A percentile compares a stretch with the other conserved stretches of the same genome.
These are phyloP conservation scores for Penicillium desertorum DNA, from an alignment of 495 filamentous ascomycete species.

Conservation along the genomic window DNA sequence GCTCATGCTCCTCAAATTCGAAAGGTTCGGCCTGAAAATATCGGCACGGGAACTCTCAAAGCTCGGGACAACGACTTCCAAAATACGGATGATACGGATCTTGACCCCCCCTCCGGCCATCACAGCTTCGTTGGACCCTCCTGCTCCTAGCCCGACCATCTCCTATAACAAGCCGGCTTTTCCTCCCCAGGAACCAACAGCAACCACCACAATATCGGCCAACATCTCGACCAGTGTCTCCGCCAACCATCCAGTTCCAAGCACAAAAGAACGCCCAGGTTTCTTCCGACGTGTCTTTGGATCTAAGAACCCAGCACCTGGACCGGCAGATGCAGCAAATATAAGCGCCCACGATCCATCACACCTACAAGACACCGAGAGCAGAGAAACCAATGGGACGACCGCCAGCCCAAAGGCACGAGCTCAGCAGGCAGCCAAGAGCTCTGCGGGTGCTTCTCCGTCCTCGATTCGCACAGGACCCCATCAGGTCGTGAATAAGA, in stretches of 20 bases:
- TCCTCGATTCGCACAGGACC: constrained; percentile 44
- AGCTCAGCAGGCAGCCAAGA: constrained; percentile 29
- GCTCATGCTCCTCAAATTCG: constrained; percentile 48
- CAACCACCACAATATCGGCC: constrained; percentile 19
- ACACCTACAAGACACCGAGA: constrained; percentile 31
- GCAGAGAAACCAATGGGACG: constrained; percentile 24
- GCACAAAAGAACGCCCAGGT: constrained; percentile 68
- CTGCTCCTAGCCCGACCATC: constrained; percentile 55
- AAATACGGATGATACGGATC: constrained; percentile 28
- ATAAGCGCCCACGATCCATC: constrained; percentile 24
- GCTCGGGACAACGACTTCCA: constrained; percentile 32
- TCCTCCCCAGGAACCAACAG: constrained; percentile 33
- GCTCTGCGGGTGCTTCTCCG: constrained; percentile 27
- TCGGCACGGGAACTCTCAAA: constrained; percentile 40
- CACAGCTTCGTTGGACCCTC: constrained; percentile 37
- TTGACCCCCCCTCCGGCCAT: constrained; percentile 35
- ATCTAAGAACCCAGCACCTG: constrained; percentile 37
- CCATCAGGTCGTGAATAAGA: constrained; percentile 74
- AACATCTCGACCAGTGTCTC: neutral
- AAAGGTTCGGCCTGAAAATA: constrained; percentile 40
- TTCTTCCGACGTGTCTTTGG: constrained; percentile 94
- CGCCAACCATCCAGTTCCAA: constrained; percentile 8
- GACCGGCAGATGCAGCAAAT: constrained; percentile 21
- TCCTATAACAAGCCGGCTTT: constrained; percentile 50
- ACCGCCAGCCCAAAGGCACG: constrained; percentile 24